phyloP scores from a whole-genome alignment of 1,139 yeast genomes.

The Blastobotrys illinoisensis region DNA sequence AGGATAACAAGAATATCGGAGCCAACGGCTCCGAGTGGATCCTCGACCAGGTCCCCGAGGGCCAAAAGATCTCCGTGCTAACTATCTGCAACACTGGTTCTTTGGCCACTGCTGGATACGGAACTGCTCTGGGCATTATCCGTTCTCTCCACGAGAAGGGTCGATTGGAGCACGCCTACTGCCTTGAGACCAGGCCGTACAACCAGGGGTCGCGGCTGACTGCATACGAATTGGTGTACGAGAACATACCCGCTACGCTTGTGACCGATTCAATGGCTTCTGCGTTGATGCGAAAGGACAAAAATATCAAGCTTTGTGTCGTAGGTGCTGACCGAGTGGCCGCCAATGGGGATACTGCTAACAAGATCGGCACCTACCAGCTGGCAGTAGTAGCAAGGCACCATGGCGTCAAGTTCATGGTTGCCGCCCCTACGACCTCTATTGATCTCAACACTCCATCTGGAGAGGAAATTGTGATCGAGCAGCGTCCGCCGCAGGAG shows the following conservation, averaged over 20 bases:
- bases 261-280: slow-evolving; percentile 92
- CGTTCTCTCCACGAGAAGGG: slow-evolving; percentile 51
- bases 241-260: slow-evolving; percentile 78
- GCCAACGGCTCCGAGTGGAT: slow-evolving; percentile 74
- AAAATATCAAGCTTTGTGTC: slow-evolving; percentile 69
- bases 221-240: slow-evolving; percentile 83
- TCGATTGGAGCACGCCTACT: slow-evolving; percentile 65
- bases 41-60: slow-evolving; percentile 13
- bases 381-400: slow-evolving; percentile 61
- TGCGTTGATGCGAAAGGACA: slow-evolving; percentile 51
- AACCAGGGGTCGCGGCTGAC: slow-evolving; percentile 94
- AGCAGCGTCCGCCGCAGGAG: slow-evolving; percentile 79
- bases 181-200: slow-evolving; percentile 93
- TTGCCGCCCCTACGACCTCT: slow-evolving; percentile 93
- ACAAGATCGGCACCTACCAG: slow-evolving; percentile 95
- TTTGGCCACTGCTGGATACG: slow-evolving; percentile 94
- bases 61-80: slow-evolving; percentile 54
- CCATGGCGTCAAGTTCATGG: slow-evolving; percentile 67
- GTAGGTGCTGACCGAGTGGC: slow-evolving; percentile 99
- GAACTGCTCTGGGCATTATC: slow-evolving; percentile 90
- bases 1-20: slow-evolving; percentile 73
- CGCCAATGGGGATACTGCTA: slow-evolving; percentile 83
- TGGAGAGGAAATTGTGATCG: slow-evolving; percentile 77
- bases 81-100: slow-evolving; percentile 66
- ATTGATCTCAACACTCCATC: slow-evolving; percentile 61